Conservation (phyloP, 1,284 basidiomycete species). For the Boletus semigastroideus region DNA sequence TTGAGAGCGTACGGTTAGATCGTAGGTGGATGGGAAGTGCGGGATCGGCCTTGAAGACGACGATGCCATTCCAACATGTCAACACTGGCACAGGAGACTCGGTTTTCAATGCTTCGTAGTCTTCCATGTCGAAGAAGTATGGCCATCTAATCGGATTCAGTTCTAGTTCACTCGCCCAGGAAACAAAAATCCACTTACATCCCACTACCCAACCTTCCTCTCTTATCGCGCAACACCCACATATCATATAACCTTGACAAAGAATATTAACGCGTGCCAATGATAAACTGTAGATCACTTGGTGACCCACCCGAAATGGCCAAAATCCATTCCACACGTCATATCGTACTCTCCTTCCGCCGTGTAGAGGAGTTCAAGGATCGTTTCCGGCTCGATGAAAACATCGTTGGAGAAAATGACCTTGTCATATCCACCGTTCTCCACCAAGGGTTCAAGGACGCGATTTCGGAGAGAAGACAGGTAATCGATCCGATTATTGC, state of each 20-base stretch:
- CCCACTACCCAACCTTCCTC: constrained; percentile 15
- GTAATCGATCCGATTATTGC: constrained; percentile 39
- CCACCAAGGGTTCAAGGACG: constrained; percentile 43
- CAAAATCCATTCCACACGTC: constrained; percentile 55
- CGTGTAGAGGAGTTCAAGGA: constrained; percentile 49
- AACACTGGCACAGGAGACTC: constrained; percentile 51
- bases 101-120: constrained; percentile 35
- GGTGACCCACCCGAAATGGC: constrained; percentile 34
- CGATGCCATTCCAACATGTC: constrained; percentile 62
- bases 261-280: background rate
- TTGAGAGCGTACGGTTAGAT: constrained; percentile 32
- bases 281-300: background rate
- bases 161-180: background rate
- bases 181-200: constrained; percentile 11
- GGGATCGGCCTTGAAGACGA: constrained; percentile 47
- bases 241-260: constrained; percentile 22
- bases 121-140: constrained; percentile 44
- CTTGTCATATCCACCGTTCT: constrained; percentile 40
- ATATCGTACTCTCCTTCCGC: constrained; percentile 50
- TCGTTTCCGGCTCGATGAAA: constrained; percentile 44
- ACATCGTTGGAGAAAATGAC: constrained; percentile 55
- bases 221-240: constrained; percentile 26
- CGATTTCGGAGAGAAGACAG: constrained; percentile 47
- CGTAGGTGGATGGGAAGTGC: constrained; percentile 39
- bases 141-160: constrained; percentile 42